These are phyloP conservation scores for Chaetoceros muelleri DNA, from an alignment of 108 stramenopile species.

Conservation along the genomic window DNA sequence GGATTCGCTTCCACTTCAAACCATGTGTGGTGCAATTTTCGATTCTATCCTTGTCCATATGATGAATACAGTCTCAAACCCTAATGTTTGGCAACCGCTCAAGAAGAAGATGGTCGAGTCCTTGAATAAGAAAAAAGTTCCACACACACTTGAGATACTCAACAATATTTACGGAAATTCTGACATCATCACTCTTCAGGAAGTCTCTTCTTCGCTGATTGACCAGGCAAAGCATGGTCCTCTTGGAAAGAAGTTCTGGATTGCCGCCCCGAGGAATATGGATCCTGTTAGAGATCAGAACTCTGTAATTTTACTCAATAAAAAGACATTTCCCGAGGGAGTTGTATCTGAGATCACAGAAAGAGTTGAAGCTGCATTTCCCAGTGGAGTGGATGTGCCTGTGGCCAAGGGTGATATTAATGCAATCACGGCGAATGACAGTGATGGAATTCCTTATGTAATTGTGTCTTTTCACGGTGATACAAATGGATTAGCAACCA, in stretches of 20 bases:
- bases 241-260: constrained; percentile 43
- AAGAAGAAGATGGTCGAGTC: constrained; percentile 78
- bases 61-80: constrained; percentile 74
- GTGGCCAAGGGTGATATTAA: constrained; percentile 77
- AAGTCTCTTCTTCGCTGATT: constrained; percentile 79
- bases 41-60: constrained; percentile 90
- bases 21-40: constrained; percentile 87
- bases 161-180: constrained; percentile 63
- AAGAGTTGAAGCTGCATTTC: constrained; percentile 34
- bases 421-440: constrained; percentile 36
- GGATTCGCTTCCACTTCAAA: constrained; percentile 81
- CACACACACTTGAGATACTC: constrained; percentile 81
- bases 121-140: constrained; percentile 83
- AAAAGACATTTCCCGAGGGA: constrained; percentile 44
- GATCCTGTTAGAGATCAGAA: constrained; percentile 80
- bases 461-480: constrained; percentile 84
- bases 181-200: constrained; percentile 88
- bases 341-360: constrained; percentile 43
- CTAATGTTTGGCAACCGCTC: constrained; percentile 72
- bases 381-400: constrained; percentile 45
- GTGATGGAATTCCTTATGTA: constrained; percentile 32
- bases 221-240: constrained; percentile 43
- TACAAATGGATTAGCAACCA: constrained; percentile 84
- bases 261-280: constrained; percentile 32
- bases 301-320: constrained; percentile 65